Evolutionary conservation across 225 moss, liverwort and hornwort genomes (phyloP).

Genomic region (Pleurozium schreberi): DNA sequence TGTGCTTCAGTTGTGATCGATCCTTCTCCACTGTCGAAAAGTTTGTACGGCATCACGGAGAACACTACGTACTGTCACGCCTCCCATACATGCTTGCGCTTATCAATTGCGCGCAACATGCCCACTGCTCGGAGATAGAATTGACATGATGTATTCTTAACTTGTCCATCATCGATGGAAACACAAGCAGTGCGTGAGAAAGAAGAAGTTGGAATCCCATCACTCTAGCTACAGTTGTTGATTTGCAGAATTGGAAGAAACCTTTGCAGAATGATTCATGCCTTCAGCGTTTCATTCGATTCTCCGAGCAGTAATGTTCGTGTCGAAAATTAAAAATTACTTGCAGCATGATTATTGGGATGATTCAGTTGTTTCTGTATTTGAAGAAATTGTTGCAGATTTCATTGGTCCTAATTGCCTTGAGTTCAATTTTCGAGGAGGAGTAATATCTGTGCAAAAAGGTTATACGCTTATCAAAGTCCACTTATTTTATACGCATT

Average conservation of each 20-base stretch:
- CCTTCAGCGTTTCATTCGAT: not conserved
- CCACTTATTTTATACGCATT: not conserved
- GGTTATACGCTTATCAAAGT: not conserved
- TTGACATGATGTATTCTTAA: too few relatives aligned
- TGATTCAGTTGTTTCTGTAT: not conserved
- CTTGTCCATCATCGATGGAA: not conserved
- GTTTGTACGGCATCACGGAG: too few relatives aligned
- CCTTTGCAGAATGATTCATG: not conserved
- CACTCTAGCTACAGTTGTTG: not conserved
- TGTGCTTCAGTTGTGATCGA: too few relatives aligned
- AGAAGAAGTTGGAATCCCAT: not conserved
- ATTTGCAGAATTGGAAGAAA: not conserved
- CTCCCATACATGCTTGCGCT: too few relatives aligned
- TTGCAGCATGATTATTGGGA: too few relatives aligned
- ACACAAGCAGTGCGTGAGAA: not conserved
- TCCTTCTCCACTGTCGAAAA: too few relatives aligned
- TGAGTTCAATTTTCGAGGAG: not conserved
- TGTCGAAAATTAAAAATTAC: not conserved
- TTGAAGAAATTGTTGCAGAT: not conserved
- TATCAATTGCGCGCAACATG: too few relatives aligned
- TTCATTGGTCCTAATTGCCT: not conserved
- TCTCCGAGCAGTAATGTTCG: not conserved
- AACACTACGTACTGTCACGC: too few relatives aligned
- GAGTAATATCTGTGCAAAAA: not conserved
- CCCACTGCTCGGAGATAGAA: too few relatives aligned